Evolutionary conservation across 768 basidiomycete species (phyloP).

Genomic region (Leccinellum luteum): DNA sequence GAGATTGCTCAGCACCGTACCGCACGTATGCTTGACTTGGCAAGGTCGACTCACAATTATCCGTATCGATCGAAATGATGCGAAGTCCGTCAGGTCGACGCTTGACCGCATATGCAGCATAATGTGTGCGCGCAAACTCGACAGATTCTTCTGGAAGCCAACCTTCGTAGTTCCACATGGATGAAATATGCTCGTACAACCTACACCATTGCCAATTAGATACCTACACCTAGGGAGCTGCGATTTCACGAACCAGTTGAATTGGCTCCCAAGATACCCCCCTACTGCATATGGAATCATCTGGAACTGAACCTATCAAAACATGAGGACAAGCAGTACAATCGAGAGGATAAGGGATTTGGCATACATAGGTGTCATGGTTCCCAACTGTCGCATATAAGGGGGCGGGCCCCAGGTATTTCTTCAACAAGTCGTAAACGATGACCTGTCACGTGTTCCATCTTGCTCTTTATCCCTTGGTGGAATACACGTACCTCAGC

Average conservation of each 20-base stretch:
- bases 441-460: constrained; percentile 40
- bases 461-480: neutral
- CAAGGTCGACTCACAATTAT: constrained; percentile 36
- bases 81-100: constrained; percentile 44
- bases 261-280: constrained; percentile 33
- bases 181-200: constrained; percentile 48
- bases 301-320: constrained; percentile 21
- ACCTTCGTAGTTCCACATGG: constrained; percentile 43
- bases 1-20: neutral
- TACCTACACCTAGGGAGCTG: neutral
- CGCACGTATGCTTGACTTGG: constrained; percentile 4
- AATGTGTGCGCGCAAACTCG: constrained; percentile 41
- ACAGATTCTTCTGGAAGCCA: constrained; percentile 42
- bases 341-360: neutral
- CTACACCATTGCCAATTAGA: constrained; percentile 19
- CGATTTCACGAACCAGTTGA: constrained; percentile 37
- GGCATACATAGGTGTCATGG: constrained; percentile 63
- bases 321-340: neutral
- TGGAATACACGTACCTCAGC: constrained; percentile 43
- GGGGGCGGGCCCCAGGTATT: constrained; percentile 56
- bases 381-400: constrained; percentile 74
- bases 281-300: constrained; percentile 39
- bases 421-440: constrained; percentile 59
- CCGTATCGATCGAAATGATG: constrained; percentile 49
- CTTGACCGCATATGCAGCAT: constrained; percentile 44